phyloP scores from a whole-genome alignment of 805 yeast genomes.

The Priceomyces castillae region DNA sequence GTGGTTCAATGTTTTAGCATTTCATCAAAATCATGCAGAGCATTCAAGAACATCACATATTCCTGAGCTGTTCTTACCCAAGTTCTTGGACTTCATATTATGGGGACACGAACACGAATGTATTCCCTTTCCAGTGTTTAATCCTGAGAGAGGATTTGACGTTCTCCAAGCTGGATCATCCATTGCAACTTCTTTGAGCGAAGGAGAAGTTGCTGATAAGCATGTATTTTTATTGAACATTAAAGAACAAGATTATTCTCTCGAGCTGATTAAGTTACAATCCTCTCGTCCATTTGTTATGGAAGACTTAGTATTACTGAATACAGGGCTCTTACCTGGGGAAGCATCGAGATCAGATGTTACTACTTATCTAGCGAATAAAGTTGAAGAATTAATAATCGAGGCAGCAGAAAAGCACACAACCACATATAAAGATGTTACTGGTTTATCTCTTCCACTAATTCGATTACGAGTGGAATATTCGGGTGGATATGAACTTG shows the following conservation, averaged over 20 bases:
- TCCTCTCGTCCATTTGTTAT: constrained; percentile 82
- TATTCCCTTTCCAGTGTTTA: constrained; percentile 61
- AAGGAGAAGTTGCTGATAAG: constrained; percentile 77
- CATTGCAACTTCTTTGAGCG: constrained; percentile 84
- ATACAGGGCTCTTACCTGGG: constrained; percentile 57
- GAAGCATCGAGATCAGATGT: constrained; percentile 60
- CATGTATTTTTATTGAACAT: constrained; percentile 70
- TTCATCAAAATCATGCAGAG: constrained; percentile 88
- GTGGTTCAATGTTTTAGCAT: constrained; percentile 83
- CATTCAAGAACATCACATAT: constrained; percentile 78
- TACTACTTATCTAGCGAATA: constrained; percentile 52
- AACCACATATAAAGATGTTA: constrained; percentile 24
- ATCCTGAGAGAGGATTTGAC: constrained; percentile 61
- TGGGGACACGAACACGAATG: constrained; percentile 99
- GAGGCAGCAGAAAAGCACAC: constrained; percentile 54
- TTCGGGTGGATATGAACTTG: constrained; percentile 87
- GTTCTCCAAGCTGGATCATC: constrained; percentile 93
- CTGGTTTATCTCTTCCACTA: constrained; percentile 52
- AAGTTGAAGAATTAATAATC: constrained; percentile 66
- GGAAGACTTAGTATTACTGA: constrained; percentile 56
- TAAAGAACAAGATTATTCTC: constrained; percentile 50
- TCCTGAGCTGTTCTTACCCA: constrained; percentile 82
- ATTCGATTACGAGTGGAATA: constrained; percentile 84
- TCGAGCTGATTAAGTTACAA: constrained; percentile 61
- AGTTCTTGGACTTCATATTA: constrained; percentile 73